Evolutionary conservation across 164 flowering plant species (phyloP), one percentile per base, ranked within the genome.

Genomic region (Berberis vulgaris): DNA sequence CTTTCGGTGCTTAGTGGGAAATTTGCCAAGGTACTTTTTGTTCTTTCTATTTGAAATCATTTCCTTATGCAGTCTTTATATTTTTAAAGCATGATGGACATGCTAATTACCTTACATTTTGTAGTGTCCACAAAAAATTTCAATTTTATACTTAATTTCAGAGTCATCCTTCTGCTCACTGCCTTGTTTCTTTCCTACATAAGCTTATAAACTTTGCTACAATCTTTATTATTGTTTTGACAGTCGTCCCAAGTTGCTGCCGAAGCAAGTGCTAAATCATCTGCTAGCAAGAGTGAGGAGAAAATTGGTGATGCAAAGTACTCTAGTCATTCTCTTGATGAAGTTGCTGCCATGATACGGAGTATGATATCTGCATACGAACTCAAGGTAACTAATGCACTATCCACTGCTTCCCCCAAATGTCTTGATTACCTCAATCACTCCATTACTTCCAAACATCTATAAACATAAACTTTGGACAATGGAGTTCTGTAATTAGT

Each of bases 1-100:
- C 83, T 86, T 62, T 86, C 97, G 72, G 88, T 95, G 62, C 91
- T 87, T 73, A 84, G 87, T 80, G 99, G 99, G 56, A 95, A 95
- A 77, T 91, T 95, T 70, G 97, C 97, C 0, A 95, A 95, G 99
- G 99, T 95, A 84, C 61, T 61, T 41, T 46, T 62, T 43, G 5
- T 38, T n/a, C 11, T 52, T 10, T 11, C n/a, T 11, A 52, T 52
- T 4, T 10, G 13, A 10, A 52, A 26, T 10, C n/a, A 26, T 26
- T 26, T 26, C 26, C 26, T 26, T 26, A 26, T 0, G 26, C 26
- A 26, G 26, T 26, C 26, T 26, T 26, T 26, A 26, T 26, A 26
- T 26, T 26, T 26, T 26, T 26, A 26, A 26, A 26, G 26, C 26
- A 26, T 26, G 26, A 26, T 26, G 26, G 26, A 26, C 26, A 26